phyloP scores from a whole-genome alignment of 257 asterid genomes.

The Capsicum pubescens region DNA sequence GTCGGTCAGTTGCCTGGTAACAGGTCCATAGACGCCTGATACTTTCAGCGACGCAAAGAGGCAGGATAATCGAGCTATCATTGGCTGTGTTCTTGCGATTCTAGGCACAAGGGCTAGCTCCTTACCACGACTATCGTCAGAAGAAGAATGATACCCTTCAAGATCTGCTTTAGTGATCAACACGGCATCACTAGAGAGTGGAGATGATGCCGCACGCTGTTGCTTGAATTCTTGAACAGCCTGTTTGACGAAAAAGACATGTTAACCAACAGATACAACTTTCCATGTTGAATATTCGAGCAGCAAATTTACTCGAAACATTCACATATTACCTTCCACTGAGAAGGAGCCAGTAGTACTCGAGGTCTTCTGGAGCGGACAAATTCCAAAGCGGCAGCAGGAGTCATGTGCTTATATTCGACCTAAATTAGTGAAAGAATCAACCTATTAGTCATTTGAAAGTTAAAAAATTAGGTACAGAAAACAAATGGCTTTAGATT shows the following conservation, averaged over 20 bases:
- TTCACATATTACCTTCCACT: slow-evolving; percentile 69
- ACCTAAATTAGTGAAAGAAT: slow-evolving; percentile 55
- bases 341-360: slow-evolving; percentile 82
- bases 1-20: slow-evolving; percentile 70
- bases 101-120: slow-evolving; percentile 50
- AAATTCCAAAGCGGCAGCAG: slow-evolving; percentile 74
- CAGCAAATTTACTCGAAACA: neutral
- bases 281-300: neutral
- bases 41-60: slow-evolving; percentile 79
- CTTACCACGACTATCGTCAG: slow-evolving; percentile 45
- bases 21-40: slow-evolving; percentile 54
- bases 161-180: slow-evolving; percentile 87
- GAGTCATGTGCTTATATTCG: slow-evolving; percentile 83
- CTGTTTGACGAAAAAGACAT: slow-evolving; percentile 46
- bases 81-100: slow-evolving; percentile 54
- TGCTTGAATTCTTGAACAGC: slow-evolving; percentile 85
- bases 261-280: neutral
- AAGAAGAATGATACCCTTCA: slow-evolving; percentile 80
- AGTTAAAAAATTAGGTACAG: neutral
- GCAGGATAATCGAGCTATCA: slow-evolving; percentile 83
- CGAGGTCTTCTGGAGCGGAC: slow-evolving; percentile 89
- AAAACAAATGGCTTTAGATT: too few species aligned
- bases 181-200: slow-evolving; percentile 74
- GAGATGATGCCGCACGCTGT: slow-evolving; percentile 50
- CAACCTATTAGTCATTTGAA: neutral